Evolutionary conservation across 352 stramenopile species (phyloP), one percentile per base, ranked within the genome.

Genomic region (Globisporangium echinulatum): DNA sequence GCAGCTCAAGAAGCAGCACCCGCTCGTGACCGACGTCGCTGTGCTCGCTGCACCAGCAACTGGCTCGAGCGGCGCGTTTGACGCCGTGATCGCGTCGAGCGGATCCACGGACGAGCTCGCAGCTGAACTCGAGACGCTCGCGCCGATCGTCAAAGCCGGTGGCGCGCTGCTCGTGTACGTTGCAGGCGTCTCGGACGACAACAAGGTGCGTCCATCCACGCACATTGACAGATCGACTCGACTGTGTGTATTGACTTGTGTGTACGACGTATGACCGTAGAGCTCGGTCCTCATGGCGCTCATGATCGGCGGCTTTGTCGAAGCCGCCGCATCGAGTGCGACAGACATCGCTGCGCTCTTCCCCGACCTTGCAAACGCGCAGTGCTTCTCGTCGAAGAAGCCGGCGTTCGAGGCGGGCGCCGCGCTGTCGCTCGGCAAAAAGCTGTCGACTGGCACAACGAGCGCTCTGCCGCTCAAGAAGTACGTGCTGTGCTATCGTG

Each of bases 301-400:
- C 42, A 87, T 94, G 74, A 85, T 92, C 37, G 79, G 70, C 2
- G 86, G 86, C 7, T 85, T 92, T 54, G 76, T 92, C 54, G 83
- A 90, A 44, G 66, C 71, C 6, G 61, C 72, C 5, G 65, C 74
- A 25, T 73, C 74, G 15, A 60, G 63, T 7, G 49, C 58, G 2
- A 59, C 71, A 38, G 75, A 69, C 4, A 64, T 48, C 17, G 74
- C 66, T 42, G 39, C 62, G 39, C 70, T 84, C 43, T 87, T 75
- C 70, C 72, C 80, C 1, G 63, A 76, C 14, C 63, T 88, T 17
- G 54, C 61, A 9, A 70, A 58, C 33, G 68, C 66, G 5, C 67
- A 69, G n/a, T 70, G 68, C 54, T 90, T 81, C 48, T 77, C 75
- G 38, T 74, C 65, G 9, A 85, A 79, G 65, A 95, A 92, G 69